Evolutionary conservation across 352 stramenopile genomes (phyloP), one percentile per base, ranked within the genome.

Genomic region (Globisporangium parvum): DNA sequence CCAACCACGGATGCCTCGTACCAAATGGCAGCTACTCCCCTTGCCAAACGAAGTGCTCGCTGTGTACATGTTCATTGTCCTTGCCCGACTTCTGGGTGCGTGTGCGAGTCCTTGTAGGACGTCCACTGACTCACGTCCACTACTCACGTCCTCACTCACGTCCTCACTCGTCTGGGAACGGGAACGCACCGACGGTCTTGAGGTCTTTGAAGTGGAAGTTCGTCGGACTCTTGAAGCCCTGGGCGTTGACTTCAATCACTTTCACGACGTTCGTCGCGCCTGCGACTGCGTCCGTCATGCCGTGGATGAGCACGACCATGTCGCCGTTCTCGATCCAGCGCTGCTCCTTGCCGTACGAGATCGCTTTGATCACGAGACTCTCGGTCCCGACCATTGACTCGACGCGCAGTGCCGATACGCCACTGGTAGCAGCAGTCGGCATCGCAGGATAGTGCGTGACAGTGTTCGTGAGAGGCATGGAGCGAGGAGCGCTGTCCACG

Each of bases 221-320:
- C 18, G 81, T 77, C 23, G 82, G 78, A 39, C 75, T 90, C 51
- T 71, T 71, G 53, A 85, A 93, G 15, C 74, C 78, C 33, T 77
- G 57, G 24, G 79, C 73, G 57, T 83, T 77, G 5, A 80, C 81
- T 60, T 93, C 71, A 47, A 95, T 89, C 31, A 97, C 89, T 46
- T 94, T 94, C 31, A 97, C 77, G 47, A 95, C 88, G 57, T 96
- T 97, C 26, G 86, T 93, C 23, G 82, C 71, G 12, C 80, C 85
- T 9, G 88, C 73, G 42, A 89, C 75, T 23, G 73, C 77, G 60
- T 97, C 91, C 49, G 87, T 85, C 21, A 93, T 72, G 11, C 91
- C 91, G 59, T 97, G 88, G 58, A 97, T 82, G 56, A 92, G 77
- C 48, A 97, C 89, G 40, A 96, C 73, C n/a, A 82, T 80, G 73